Conservation (phyloP, 2,329 filamentous ascomycete genomes). For the Ascochyta fabae region DNA sequence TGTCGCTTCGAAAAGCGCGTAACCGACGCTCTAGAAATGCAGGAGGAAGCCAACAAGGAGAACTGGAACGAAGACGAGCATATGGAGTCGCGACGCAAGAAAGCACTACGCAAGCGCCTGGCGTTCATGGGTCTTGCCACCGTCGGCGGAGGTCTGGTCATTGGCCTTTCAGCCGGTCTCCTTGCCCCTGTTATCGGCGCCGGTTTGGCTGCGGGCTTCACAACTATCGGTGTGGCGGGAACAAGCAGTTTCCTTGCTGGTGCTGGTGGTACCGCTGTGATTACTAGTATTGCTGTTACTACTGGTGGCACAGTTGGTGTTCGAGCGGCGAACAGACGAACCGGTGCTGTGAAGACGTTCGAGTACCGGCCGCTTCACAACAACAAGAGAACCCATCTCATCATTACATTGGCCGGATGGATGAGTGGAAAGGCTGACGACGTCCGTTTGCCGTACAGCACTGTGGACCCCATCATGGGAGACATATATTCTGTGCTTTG, state of each 20-base stretch:
- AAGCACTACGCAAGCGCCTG: slow-evolving; percentile 80
- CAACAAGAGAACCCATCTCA: slow-evolving; percentile 95
- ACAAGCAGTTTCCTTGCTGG: slow-evolving; percentile 90
- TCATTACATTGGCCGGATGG: slow-evolving; percentile 95
- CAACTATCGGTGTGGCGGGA: slow-evolving; percentile 89
- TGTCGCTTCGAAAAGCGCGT: slow-evolving; percentile 97
- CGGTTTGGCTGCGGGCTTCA: slow-evolving; percentile 91
- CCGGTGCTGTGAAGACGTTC: slow-evolving; percentile 91
- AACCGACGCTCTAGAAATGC: slow-evolving; percentile 96
- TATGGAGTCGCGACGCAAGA: slow-evolving; percentile 83
- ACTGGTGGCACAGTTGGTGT: slow-evolving; percentile 87
- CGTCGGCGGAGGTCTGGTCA: slow-evolving; percentile 91
- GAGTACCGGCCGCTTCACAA: slow-evolving; percentile 97
- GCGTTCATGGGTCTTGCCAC: slow-evolving; percentile 97
- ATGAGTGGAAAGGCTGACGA: slow-evolving; percentile 98
- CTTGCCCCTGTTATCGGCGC: slow-evolving; percentile 93
- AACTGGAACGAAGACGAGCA: slow-evolving; percentile 98
- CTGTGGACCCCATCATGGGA: slow-evolving; percentile 96
- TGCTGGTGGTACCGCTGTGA: slow-evolving; percentile 89
- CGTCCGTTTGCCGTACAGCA: slow-evolving; percentile 92
- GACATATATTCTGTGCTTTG: slow-evolving; percentile 96
- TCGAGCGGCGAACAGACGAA: slow-evolving; percentile 83
- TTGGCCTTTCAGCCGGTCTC: slow-evolving; percentile 90
- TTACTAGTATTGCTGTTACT: slow-evolving; percentile 85
- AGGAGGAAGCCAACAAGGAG: slow-evolving; percentile 90